phyloP scores from a whole-genome alignment of 768 basidiomycete genomes.

The Phlebiopsis gigantea region DNA sequence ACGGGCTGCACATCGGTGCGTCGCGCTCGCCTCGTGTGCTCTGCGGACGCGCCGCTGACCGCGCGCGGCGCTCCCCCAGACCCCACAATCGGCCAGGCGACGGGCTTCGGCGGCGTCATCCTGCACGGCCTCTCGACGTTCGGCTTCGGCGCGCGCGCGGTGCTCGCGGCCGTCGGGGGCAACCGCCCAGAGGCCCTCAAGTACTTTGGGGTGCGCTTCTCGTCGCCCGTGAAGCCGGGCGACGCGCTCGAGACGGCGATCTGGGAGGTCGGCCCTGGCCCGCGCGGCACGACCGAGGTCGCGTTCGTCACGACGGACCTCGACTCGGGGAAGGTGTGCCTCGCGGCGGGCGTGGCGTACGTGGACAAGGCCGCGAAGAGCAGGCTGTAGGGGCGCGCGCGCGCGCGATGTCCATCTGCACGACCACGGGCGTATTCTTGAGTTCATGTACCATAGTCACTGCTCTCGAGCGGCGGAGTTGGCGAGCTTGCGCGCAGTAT shows the following conservation, averaged over 20 bases:
- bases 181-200: slow-evolving; percentile 58
- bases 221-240: slow-evolving; percentile 78
- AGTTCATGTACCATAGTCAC: not conserved
- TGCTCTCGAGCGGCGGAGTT: too few species aligned
- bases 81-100: slow-evolving; percentile 61
- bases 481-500: too few species aligned
- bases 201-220: slow-evolving; percentile 72
- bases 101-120: slow-evolving; percentile 82
- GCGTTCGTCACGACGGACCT: slow-evolving; percentile 35
- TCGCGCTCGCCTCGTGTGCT: not conserved
- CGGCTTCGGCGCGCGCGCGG: slow-evolving; percentile 75
- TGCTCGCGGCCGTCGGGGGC: slow-evolving; percentile 58
- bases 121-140: slow-evolving; percentile 80
- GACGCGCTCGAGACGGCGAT: slow-evolving; percentile 72
- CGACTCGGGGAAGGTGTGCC: slow-evolving; percentile 35
- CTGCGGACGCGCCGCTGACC: slow-evolving; percentile 23
- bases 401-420: not conserved
- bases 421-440: not conserved
- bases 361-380: slow-evolving; percentile 45
- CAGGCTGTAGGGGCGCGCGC: slow-evolving; percentile 30
- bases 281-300: slow-evolving; percentile 31
- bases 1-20: slow-evolving; percentile 45
- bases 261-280: slow-evolving; percentile 65
- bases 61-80: slow-evolving; percentile 67
- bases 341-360: slow-evolving; percentile 62